Conservation (phyloP, 148 eudicot genomes). For the Rhododendron kiyosumense region DNA sequence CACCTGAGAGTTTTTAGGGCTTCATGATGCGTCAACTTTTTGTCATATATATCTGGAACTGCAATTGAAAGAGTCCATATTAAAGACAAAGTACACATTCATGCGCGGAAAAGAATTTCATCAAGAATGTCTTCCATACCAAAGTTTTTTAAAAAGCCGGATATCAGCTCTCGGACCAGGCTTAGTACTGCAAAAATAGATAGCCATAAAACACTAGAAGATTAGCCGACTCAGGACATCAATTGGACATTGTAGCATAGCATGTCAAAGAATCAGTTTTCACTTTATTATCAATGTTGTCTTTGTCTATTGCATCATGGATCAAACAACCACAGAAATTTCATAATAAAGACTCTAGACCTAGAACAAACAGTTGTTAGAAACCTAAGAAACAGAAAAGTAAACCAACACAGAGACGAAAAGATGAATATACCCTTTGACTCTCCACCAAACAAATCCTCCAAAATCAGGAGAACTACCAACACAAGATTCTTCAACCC, state of each 20-base stretch:
- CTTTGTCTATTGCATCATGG: not conserved
- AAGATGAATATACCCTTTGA: not conserved
- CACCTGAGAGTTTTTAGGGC: not conserved
- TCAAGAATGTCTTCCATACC: not conserved
- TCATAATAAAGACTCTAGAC: not conserved
- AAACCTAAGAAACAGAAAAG: not conserved
- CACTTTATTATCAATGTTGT: not conserved
- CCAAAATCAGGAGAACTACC: not conserved
- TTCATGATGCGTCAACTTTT: not conserved
- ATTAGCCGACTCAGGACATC: no score
- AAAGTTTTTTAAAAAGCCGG: not conserved
- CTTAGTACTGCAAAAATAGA: not conserved
- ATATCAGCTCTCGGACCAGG: not conserved
- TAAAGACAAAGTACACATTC: not conserved
- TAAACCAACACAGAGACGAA: not conserved
- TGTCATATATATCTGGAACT: not conserved
- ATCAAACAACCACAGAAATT: not conserved
- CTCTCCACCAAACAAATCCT: not conserved
- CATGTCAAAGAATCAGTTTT: not conserved
- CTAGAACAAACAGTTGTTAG: not conserved
- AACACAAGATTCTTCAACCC: not conserved
- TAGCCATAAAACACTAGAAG: not conserved
- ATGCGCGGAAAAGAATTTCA: not conserved
- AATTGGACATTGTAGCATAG: not conserved
- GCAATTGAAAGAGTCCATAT: not conserved